Base-by-base conservation (phyloP, 1,139 yeast species). In the Petasospora rhodanensis region DNA sequence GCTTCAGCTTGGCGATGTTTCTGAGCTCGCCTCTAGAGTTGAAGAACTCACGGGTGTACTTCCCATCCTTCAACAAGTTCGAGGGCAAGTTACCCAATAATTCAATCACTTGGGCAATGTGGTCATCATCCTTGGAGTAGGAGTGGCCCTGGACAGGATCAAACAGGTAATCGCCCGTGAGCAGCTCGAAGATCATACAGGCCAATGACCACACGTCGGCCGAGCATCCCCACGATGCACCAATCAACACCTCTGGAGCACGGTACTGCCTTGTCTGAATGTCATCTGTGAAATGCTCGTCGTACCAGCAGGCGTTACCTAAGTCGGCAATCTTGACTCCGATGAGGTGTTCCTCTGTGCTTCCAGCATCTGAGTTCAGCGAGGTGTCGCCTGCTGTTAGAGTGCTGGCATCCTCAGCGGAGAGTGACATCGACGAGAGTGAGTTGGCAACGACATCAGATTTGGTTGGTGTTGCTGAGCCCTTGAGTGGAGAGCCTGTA, bases 171-270 rank as follows among this genome's bases (percentile, higher is more conserved):
- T 79, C 87, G n/a, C 87, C 85, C 0, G 91, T 80, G 16, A 80
- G 61, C 14, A 81, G 59, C 54, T 81, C 91, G 54, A 80, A 81
- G 6, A 80, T 63, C 34, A 80, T 60, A 54, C 89, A 80, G 1
- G 82, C 89, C 19, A 76, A 57, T 3, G 85, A 77, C 91, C 91
- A 81, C 27, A 80, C 61, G 56, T 81, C 91, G 0, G 85, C 76
- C 34, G 82, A 75, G 32, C 82, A 76, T 2, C 87, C 87, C 89
- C 89, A 81, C 15, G 68, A 61, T 24, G 75, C 72, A 30, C 82
- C 77, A 24, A 76, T 57, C 10, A 66, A 32, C 3, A 76, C 73
- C 51, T 81, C 91, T 2, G 89, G 89, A 1, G 86, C 69, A 35
- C 91, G 62, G 52, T 81, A 81, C 51, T 80, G 89, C 35, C 91